These are phyloP conservation scores for Rhizopogon rudus DNA, from an alignment of 768 basidiomycete genomes.

Conservation along the genomic window DNA sequence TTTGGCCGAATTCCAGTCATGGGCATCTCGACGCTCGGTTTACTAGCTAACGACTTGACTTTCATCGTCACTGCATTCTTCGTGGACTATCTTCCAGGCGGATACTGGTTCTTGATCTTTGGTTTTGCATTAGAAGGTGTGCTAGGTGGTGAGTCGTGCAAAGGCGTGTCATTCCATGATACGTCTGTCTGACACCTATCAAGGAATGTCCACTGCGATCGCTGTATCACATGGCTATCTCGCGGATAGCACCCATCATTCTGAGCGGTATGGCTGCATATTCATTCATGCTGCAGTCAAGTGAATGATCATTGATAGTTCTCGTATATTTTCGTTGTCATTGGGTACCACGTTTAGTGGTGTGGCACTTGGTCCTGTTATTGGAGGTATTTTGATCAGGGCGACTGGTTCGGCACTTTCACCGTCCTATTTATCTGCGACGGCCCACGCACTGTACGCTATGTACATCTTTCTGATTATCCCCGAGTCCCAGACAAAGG, in stretches of 20 bases:
- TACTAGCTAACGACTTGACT: constrained; percentile 56
- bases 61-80: constrained; percentile 63
- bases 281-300: background rate
- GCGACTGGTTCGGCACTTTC: constrained; percentile 49
- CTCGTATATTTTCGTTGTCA: constrained; percentile 58
- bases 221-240: constrained; percentile 63
- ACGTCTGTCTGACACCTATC: constrained; percentile 3
- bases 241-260: constrained; percentile 58
- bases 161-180: background rate
- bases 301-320: constrained; percentile 33
- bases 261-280: constrained; percentile 38
- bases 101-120: constrained; percentile 78
- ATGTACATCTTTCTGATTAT: constrained; percentile 52
- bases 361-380: constrained; percentile 70
- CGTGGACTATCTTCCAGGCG: constrained; percentile 62
- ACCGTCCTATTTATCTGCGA: constrained; percentile 66
- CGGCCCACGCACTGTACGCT: constrained; percentile 45
- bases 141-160: constrained; percentile 56
- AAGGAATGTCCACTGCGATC: constrained; percentile 45
- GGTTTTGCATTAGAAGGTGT: constrained; percentile 64
- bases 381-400: constrained; percentile 64
- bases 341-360: constrained; percentile 70
- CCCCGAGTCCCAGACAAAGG: constrained; percentile 71
- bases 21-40: constrained; percentile 53
- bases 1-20: constrained; percentile 66